These are phyloP conservation scores for Dothideomycetes sp. DNA, from an alignment of 2,329 filamentous ascomycete genomes.

Conservation along the genomic window DNA sequence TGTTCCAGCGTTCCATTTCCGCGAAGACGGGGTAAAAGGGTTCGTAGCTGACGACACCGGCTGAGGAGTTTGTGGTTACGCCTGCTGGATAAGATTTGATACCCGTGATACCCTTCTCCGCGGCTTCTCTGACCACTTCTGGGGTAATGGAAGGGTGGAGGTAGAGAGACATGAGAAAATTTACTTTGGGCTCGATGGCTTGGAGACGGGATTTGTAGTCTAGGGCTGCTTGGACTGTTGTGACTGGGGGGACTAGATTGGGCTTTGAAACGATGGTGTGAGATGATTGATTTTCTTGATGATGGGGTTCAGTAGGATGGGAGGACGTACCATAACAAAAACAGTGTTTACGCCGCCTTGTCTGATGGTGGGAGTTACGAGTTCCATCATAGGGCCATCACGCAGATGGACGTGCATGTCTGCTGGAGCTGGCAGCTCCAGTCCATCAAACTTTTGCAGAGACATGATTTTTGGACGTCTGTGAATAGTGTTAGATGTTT, in stretches of 20 bases:
- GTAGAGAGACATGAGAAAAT: constrained; percentile 44
- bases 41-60: constrained; percentile 61
- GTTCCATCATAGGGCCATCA: constrained; percentile 43
- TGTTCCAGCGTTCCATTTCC: constrained; percentile 76
- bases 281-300: constrained; percentile 1
- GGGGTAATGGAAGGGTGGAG: constrained; percentile 41
- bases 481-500: no score
- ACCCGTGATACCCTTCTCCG: constrained; percentile 59
- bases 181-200: constrained; percentile 39
- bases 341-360: constrained; percentile 45
- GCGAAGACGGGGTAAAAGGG: constrained; percentile 70
- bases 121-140: constrained; percentile 59
- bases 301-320: constrained; percentile 8
- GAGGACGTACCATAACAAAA: constrained; percentile 41
- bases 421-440: constrained; percentile 40
- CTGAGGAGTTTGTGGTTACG: constrained; percentile 52
- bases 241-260: constrained; percentile 43
- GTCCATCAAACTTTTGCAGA: constrained; percentile 34
- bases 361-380: constrained; percentile 43
- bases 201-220: constrained; percentile 37
- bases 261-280: constrained; percentile 27
- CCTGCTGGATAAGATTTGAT: constrained; percentile 60
- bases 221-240: constrained; percentile 38
- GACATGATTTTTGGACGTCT: constrained; percentile 22
- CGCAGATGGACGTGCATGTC: constrained; percentile 45